These are phyloP conservation scores for Trichosporon sp. DNA, from an alignment of 1,284 basidiomycete species.

Conservation along the genomic window DNA sequence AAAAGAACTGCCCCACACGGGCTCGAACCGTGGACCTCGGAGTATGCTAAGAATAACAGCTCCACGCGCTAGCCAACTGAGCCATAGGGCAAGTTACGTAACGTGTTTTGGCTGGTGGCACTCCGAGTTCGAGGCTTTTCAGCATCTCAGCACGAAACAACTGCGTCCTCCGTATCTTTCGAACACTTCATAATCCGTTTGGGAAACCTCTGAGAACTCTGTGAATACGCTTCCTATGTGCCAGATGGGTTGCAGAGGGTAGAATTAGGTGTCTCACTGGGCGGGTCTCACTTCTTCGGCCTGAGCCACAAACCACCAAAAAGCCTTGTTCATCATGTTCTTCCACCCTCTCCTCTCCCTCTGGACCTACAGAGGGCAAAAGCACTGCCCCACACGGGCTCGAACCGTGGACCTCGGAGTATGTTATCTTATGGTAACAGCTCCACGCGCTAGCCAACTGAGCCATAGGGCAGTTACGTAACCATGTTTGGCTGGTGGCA, in stretches of 20 bases:
- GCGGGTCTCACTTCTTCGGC: too few species aligned
- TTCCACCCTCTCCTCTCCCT: too few species aligned
- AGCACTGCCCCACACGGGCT: conserved; percentile 7
- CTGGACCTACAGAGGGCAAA: background rate
- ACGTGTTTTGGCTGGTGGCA: background rate
- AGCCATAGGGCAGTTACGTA: background rate
- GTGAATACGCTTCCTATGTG: too few species aligned
- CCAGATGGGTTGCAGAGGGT: too few species aligned
- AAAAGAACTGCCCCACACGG: conserved; percentile 24
- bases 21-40: conserved; percentile 28
- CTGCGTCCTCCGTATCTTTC: too few species aligned
- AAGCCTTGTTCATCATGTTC: too few species aligned
- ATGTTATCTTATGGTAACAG: background rate
- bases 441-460: conserved; percentile 1
- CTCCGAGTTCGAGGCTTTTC: background rate
- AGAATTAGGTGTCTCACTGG: too few species aligned
- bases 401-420: conserved; percentile 14
- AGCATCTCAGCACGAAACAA: too few species aligned
- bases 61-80: conserved; percentile 27
- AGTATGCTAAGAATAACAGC: conserved; percentile 21
- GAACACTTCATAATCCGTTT: too few species aligned
- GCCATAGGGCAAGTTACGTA: conserved; percentile 21
- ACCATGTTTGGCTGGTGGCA: background rate
- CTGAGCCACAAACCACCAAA: too few species aligned
- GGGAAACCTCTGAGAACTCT: too few species aligned